Base-by-base conservation (phyloP, 2,329 filamentous ascomycete genomes). In the Fusarium sp. region DNA sequence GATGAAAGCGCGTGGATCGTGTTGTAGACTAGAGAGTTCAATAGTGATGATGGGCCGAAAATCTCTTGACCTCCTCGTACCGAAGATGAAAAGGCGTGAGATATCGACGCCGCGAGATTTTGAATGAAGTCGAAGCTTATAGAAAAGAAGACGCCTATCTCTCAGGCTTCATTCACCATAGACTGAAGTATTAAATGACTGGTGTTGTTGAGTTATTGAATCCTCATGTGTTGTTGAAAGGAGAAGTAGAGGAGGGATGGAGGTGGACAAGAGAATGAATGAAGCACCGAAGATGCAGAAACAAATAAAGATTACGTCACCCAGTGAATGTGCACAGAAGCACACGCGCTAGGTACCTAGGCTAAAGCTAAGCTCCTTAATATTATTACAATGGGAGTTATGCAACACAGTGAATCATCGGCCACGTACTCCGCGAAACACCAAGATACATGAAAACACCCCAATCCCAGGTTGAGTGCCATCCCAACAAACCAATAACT, bases 71-170 rank as follows among this genome's bases (percentile, higher is more conserved):
- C 1, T 22, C 4, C 56, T 12, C 56, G 33, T 59, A 31, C 44
- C 26, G 11, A 20, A 14, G 4, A 15, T 16, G 5, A 20, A 7
- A 6, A 16, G 11, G 26, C 10, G 3, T 18, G 1, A 1, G 5
- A 38, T 12, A 24, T 5, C 22, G 4, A 7, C 26, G 42, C 22
- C 22, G 0, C 22, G 14, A 12, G 20, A 12, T 5, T 22, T 39
- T 18, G 8, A 10, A 18, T 26, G 3, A 26, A 39, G 41, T 8
- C 15, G 0, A 8, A n/a, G 5, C 0, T 4, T 3, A 22, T 6
- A 6, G 3, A 0, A 12, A 7, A 20, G 6, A n/a, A 6, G 1
- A 1, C 3, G 2, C 2, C 8, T 8, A 8, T 22, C 0, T 22
- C 16, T 20, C 5, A 50, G 22, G 0, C 10, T 33, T 3, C 0